Conservation (phyloP, 1,284 basidiomycete genomes). For the Lignosus rhinocerotis region DNA sequence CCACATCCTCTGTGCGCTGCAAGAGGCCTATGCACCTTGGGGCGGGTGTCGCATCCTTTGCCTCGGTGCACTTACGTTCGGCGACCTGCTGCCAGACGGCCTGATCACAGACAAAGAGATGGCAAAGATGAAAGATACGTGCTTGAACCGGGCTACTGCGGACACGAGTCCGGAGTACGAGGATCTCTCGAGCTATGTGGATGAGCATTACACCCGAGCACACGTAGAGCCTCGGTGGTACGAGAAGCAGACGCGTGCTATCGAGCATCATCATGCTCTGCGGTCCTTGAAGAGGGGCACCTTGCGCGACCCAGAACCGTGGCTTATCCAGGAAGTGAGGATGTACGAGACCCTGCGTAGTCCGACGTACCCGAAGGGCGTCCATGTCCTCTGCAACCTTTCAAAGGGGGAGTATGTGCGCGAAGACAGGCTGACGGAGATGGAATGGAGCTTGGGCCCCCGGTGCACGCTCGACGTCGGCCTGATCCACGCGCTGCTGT, state of each 20-base stretch:
- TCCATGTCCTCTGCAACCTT: constrained; percentile 5
- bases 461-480: background rate
- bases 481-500: constrained; percentile 17
- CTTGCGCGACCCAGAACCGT: too few relatives aligned
- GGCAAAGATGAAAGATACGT: background rate
- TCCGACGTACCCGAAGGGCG: background rate
- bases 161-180: background rate
- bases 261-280: too few relatives aligned
- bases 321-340: too few relatives aligned
- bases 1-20: background rate
- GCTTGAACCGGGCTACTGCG: too few relatives aligned
- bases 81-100: constrained; percentile 8
- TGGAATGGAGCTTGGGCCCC: background rate
- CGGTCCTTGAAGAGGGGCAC: too few relatives aligned
- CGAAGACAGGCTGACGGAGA: background rate
- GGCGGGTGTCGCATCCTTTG: constrained; percentile 19
- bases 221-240: too few relatives aligned
- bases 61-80: constrained; percentile 5
- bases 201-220: background rate
- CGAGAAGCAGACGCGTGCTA: too few relatives aligned
- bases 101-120: constrained; percentile 13
- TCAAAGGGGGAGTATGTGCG: constrained; percentile 3
- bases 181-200: background rate
- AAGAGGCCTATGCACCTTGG: background rate
- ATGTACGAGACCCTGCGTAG: too few relatives aligned